A percentile compares a stretch with the other conserved stretches of the same genome.
Conservation (phyloP, 2,329 filamentous ascomycete species). For the Nemania abortiva region DNA sequence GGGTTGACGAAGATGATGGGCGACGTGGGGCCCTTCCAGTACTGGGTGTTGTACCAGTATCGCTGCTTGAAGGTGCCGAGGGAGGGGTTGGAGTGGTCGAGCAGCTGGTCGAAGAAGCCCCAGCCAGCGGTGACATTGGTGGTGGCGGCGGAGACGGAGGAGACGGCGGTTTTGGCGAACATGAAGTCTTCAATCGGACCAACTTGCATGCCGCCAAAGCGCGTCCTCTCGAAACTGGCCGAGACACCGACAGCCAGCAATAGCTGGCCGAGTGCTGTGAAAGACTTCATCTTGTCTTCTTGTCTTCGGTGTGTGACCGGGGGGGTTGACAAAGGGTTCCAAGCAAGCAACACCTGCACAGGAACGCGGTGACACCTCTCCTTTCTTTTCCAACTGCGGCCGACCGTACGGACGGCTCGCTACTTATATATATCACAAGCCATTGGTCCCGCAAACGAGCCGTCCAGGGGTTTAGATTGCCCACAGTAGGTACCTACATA, state of each 20-base stretch:
- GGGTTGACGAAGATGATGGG: slow-evolving; percentile 58
- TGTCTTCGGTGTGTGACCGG: slow-evolving; percentile 29
- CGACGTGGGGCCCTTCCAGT: slow-evolving; percentile 56
- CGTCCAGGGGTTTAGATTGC: slow-evolving; percentile 6
- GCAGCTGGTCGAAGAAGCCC: slow-evolving; percentile 56
- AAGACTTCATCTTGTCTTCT: slow-evolving; percentile 47
- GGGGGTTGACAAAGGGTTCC: slow-evolving; percentile 19
- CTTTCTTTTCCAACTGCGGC: slow-evolving; percentile 5
- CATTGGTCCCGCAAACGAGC: slow-evolving; percentile 22
- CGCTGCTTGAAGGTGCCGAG: slow-evolving; percentile 58
- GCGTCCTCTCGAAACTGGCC: slow-evolving; percentile 43
- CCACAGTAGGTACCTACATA: too few species aligned
- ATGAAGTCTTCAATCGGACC: slow-evolving; percentile 47
- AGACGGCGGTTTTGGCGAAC: slow-evolving; percentile 13
- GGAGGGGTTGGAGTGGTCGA: slow-evolving; percentile 56
- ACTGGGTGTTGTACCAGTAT: slow-evolving; percentile 57
- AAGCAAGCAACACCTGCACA: slow-evolving; percentile 22
- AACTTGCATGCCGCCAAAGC: slow-evolving; percentile 46
- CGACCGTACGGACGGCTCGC: slow-evolving; percentile 19
- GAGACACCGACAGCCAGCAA: slow-evolving; percentile 48
- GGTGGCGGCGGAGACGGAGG: slow-evolving; percentile 22
- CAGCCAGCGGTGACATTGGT: slow-evolving; percentile 37
- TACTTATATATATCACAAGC: slow-evolving; percentile 33
- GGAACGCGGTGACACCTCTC: slow-evolving; percentile 29
- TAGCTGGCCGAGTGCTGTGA: slow-evolving; percentile 43